Evolutionary conservation across 2,329 filamentous ascomycete genomes (phyloP).

Genomic region (Cytospora leucostoma): DNA sequence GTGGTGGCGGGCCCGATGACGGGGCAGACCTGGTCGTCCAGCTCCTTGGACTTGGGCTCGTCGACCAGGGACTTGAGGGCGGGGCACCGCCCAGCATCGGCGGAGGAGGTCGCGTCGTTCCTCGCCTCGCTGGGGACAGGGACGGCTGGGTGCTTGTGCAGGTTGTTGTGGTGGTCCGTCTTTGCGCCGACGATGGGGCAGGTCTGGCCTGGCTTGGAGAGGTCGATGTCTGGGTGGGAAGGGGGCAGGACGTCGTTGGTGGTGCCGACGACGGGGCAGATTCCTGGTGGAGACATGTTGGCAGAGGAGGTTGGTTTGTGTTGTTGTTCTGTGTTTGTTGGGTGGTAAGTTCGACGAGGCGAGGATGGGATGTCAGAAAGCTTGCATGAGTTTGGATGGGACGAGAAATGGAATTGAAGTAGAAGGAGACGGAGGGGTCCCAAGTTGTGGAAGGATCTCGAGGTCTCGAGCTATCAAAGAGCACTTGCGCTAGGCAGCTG

Average conservation of each 20-base stretch:
- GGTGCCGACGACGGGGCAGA: slow-evolving; percentile 46
- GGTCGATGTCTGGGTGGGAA: slow-evolving; percentile 43
- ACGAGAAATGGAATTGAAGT: no score
- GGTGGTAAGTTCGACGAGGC: background rate
- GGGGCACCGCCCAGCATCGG: slow-evolving; percentile 43
- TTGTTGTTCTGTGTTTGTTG: background rate
- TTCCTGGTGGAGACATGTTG: slow-evolving; percentile 31
- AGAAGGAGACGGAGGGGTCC: no score
- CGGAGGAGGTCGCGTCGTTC: slow-evolving; percentile 29
- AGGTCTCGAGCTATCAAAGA: no score
- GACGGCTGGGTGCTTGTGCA: slow-evolving; percentile 44
- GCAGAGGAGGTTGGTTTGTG: background rate
- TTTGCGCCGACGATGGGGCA: slow-evolving; percentile 46
- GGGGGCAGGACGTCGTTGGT: slow-evolving; percentile 45
- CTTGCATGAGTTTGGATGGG: background rate
- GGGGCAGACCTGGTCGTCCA: slow-evolving; percentile 47
- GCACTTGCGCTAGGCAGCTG: no score
- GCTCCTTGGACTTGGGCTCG: slow-evolving; percentile 41
- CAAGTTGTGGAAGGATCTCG: no score
- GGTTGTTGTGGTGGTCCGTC: slow-evolving; percentile 44
- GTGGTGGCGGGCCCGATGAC: slow-evolving; percentile 46
- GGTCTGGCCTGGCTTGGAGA: slow-evolving; percentile 42
- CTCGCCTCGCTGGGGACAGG: slow-evolving; percentile 33
- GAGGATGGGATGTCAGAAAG: background rate
- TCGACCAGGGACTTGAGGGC: slow-evolving; percentile 39